Base-by-base conservation (phyloP, 2,329 filamentous ascomycete genomes). In the Botryosphaeria dothidea region DNA sequence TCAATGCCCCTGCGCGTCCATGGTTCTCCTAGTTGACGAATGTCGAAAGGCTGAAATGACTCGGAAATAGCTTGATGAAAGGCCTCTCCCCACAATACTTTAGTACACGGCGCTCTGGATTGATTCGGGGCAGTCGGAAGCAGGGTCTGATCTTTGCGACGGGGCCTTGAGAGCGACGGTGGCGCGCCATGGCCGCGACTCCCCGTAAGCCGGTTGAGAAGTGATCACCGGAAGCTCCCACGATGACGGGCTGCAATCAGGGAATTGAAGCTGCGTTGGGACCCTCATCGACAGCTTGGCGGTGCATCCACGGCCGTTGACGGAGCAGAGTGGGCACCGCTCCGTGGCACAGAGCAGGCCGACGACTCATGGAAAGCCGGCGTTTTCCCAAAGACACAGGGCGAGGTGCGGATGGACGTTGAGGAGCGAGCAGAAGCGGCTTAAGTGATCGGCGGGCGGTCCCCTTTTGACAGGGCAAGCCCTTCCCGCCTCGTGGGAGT, bases 21-120 rank as follows among this genome's bases (percentile, higher is more conserved):
- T 34, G 56, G 19, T 9, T 21, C 25, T 21, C 38, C 52, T 43
- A n/a, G 56, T 21, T 46, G 56, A 38, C 31, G 51, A 36, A 34
- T 31, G 29, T 25, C 54, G 38, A 19, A 58, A 29, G 54, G 36
- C 54, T 60, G 56, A 34, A 60, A 60, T 60, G 56, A 60, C 38
- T 60, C 56, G 54, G 54, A 31, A 25, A 45, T 31, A 29, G 54
- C 17, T 46, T n/a, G 1, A 6, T 25, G 19, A 38, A 25, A n/a
- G 7, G 25, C 8, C 9, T 8, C 38, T 46, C 27, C 25, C 38
- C 17, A 46, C 41, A 57, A 21, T 17, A 41, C 38, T 29, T 4
- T n/a, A 41, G 13, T 13, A 23, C 19, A 8, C 34, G 13, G 3
- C 49, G 49, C 27, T n/a, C 9, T 46, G 27, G 13, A 23, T 8